Evolutionary conservation across 352 stramenopile species (phyloP), one percentile per base, ranked within the genome.

Genomic region (Pythium phragmitis): DNA sequence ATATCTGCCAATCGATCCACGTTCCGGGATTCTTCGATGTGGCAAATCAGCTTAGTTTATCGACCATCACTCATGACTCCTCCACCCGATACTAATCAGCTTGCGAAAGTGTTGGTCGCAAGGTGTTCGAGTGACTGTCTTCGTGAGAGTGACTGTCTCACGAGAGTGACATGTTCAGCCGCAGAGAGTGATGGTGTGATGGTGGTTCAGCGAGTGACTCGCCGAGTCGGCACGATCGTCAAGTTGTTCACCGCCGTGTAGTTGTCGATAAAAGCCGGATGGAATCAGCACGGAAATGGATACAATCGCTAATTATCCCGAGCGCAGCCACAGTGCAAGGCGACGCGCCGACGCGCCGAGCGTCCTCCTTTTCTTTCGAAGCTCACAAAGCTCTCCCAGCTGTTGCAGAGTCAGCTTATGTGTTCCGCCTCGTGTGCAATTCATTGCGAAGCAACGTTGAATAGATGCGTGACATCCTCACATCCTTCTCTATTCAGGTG

Each of bases 1-100:
- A 63, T 63, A 56, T 63, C 57, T 45, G 46, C 57, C 57, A 63
- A 63, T 63, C 57, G 39, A 47, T 53, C 19, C 28, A 36, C 34
- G 34, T 63, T 63, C 57, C 1, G 8, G 14, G 57, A 49, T 30
- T 30, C 19, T 56, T 56, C 45, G 13, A 5, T 41, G 6, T 19
- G 34, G 57, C 17, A 21, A 36, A 48, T 58, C 36, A 48, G 51
- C n/a, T 48, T 58, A 58, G 51, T 43, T 17, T 37, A 4, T 6
- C 11, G 34, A 58, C 51, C 51, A 58, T 37, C 51, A 58, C 21
- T 58, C 51, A n/a, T 4, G 30, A 30, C 26, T 30, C 4, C 26
- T 30, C 26, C 26, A 30, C 23, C 17, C 14, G 12, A 52, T 30
- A 21, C 28, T 42, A 52, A 52, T 49, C 12, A 33, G 9, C 9